Evolutionary conservation across 345 rosid genomes (phyloP).

Genomic region (Reutealis trisperma): DNA sequence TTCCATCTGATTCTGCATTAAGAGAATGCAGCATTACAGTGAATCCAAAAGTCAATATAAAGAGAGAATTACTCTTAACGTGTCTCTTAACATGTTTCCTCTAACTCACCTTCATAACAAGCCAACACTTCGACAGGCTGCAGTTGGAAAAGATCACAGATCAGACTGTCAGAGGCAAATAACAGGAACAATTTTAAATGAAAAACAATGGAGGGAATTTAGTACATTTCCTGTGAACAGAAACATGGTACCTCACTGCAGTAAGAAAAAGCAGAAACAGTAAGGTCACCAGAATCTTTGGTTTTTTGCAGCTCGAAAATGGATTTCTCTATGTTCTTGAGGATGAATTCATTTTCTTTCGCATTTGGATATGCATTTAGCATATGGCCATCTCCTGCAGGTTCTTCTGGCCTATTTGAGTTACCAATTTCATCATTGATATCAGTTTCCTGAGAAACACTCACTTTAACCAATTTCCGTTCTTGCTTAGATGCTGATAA

Average conservation of each 20-base stretch:
- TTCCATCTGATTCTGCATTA: conserved; percentile 35
- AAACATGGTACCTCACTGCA: conserved; percentile 14
- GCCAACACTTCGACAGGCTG: conserved; percentile 28
- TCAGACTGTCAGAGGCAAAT: not conserved
- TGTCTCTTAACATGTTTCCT: not conserved
- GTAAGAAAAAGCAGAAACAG: conserved; percentile 17
- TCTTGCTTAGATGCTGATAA: conserved; percentile 34
- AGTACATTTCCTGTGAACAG: not conserved
- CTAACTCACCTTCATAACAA: conserved; percentile 40
- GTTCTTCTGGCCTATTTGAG: conserved; percentile 17
- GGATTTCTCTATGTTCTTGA: conserved; percentile 43
- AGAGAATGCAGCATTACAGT: conserved; percentile 15
- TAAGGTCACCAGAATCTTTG: conserved; percentile 18
- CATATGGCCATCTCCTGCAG: conserved; percentile 7
- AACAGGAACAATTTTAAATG: not conserved
- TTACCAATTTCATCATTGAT: conserved; percentile 8
- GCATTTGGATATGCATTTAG: conserved; percentile 13
- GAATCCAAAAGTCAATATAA: conserved; percentile 13
- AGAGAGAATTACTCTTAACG: not conserved
- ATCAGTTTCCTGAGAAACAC: conserved; percentile 25
- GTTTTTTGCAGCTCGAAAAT: conserved; percentile 31
- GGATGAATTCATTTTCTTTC: conserved; percentile 35
- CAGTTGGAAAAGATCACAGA: conserved; percentile 1
- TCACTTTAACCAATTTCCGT: conserved; percentile 32
- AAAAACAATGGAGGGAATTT: not conserved